A percentile compares a stretch with the other conserved stretches of the same genome.
These are phyloP conservation scores for Claviceps sp. DNA, from an alignment of 2,329 filamentous ascomycete genomes.

Conservation along the genomic window DNA sequence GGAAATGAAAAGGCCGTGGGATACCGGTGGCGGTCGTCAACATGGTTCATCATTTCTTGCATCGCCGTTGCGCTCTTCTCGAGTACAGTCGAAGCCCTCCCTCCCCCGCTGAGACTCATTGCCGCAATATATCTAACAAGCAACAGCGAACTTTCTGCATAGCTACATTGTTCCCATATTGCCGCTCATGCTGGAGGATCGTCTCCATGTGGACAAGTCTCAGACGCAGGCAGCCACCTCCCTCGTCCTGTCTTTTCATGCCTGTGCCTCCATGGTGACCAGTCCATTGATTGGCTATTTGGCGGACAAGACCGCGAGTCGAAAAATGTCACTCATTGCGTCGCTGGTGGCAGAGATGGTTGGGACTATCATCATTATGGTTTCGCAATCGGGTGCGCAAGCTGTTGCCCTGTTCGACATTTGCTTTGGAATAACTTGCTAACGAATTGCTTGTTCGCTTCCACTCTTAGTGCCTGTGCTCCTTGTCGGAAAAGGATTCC, in stretches of 20 bases:
- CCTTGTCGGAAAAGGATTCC: not conserved
- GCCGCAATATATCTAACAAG: not conserved
- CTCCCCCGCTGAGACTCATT: not conserved
- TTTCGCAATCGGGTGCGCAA: not conserved
- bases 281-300: not conserved
- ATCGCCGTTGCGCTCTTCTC: constrained; percentile 1
- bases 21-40: not conserved
- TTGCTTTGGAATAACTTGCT: not conserved
- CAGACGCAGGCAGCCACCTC: not conserved
- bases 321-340: not conserved
- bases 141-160: not conserved
- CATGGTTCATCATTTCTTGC: not conserved
- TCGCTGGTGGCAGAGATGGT: not conserved
- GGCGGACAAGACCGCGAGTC: not conserved
- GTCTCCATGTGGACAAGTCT: not conserved
- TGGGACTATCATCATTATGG: not conserved
- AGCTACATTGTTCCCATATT: not conserved
- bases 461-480: not conserved
- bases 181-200: not conserved
- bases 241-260: not conserved
- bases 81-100: not conserved
- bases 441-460: not conserved
- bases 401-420: not conserved
- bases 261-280: not conserved
- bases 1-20: not conserved